phyloP scores from a whole-genome alignment of 805 yeast genomes.

The Teunomyces pallodes region DNA sequence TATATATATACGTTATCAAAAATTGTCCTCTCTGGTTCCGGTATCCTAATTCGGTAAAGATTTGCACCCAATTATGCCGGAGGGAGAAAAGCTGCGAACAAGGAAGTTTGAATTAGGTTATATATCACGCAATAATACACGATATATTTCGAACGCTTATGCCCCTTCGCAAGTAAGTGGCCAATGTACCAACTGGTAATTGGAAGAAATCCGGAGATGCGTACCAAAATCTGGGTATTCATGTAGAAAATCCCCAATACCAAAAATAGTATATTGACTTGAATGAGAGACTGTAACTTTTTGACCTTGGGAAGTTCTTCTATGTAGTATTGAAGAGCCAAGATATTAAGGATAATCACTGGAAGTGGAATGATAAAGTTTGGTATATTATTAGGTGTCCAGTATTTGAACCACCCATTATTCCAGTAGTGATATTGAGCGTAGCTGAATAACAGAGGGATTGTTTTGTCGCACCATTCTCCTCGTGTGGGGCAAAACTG shows the following conservation, averaged over 20 bases:
- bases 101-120: slow-evolving; percentile 64
- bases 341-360: slow-evolving; percentile 45
- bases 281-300: slow-evolving; percentile 36
- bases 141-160: slow-evolving; percentile 17
- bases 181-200: slow-evolving; percentile 71
- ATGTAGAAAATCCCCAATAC: slow-evolving; percentile 57
- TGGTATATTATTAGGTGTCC: slow-evolving; percentile 80
- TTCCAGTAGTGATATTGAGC: slow-evolving; percentile 86
- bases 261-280: slow-evolving; percentile 44
- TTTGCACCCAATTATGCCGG: slow-evolving; percentile 62
- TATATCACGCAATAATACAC: slow-evolving; percentile 56
- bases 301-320: slow-evolving; percentile 20
- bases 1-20: not conserved
- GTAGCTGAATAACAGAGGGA: slow-evolving; percentile 64
- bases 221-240: slow-evolving; percentile 83
- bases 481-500: slow-evolving; percentile 68
- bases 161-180: slow-evolving; percentile 17
- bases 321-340: slow-evolving; percentile 39
- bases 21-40: not conserved
- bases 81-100: slow-evolving; percentile 83
- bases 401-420: slow-evolving; percentile 75
- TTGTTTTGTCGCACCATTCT: slow-evolving; percentile 65
- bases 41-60: slow-evolving; percentile 11
- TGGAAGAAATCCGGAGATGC: slow-evolving; percentile 78
- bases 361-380: slow-evolving; percentile 80